phyloP scores from a whole-genome alignment of 371 early-diverging fungal genomes.

The Coemansia sp. region DNA sequence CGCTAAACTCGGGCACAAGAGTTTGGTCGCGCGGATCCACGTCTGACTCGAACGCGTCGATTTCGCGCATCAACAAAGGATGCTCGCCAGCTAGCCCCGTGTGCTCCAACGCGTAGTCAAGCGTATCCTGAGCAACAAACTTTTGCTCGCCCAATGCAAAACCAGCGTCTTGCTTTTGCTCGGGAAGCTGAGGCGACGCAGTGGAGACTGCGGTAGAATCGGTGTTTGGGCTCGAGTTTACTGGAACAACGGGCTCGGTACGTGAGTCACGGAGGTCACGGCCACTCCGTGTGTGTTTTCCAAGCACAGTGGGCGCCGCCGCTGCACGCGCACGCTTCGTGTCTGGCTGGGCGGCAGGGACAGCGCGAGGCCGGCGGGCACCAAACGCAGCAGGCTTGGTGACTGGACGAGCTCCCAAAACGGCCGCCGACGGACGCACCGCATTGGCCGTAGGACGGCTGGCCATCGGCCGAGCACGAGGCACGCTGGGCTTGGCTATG shows the following conservation, averaged over 20 bases:
- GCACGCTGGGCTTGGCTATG: conserved; percentile 15
- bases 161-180: too few relatives aligned
- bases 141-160: conserved; percentile 23
- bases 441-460: conserved; percentile 14
- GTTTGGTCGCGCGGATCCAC: conserved; percentile 42
- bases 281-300: conserved; percentile 47
- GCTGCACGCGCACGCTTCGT: conserved; percentile 20
- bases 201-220: conserved; percentile 10
- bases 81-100: conserved; percentile 40
- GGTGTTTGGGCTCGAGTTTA: background rate
- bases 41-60: conserved; percentile 47
- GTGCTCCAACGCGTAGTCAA: conserved; percentile 51
- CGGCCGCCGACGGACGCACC: background rate
- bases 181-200: background rate
- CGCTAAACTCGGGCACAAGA: conserved; percentile 84
- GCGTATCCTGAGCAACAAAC: conserved; percentile 38
- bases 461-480: conserved; percentile 11
- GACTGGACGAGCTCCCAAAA: conserved; percentile 23
- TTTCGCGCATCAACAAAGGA: conserved; percentile 44
- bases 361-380: conserved; percentile 14
- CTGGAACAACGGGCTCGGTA: background rate
- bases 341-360: background rate
- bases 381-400: conserved; percentile 38
- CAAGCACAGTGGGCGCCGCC: conserved; percentile 16
- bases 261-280: conserved; percentile 4